Evolutionary conservation across 208 protist genomes (phyloP), one percentile per base, ranked within the genome.

Genomic region (Leishmania braziliensis): DNA sequence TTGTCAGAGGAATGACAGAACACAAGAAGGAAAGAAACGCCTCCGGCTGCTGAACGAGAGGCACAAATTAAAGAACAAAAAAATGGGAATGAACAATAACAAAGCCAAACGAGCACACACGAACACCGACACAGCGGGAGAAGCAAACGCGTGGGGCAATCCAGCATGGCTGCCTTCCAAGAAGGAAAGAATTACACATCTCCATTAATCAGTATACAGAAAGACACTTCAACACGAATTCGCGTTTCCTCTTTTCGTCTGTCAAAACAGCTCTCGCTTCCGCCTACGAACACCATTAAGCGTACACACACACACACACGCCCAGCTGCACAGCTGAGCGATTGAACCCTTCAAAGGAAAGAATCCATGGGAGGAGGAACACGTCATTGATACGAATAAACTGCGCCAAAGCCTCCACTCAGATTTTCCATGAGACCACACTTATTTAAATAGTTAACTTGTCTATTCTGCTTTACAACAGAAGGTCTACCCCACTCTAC

Each of bases 71-170:
- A 36, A 18, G 56, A 23, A 50, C 0, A 78, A 29, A 77, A 63
- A 84, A 51, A 14, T 69, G 62, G 65, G 53, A 54, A 48, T 1
- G 46, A 56, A 81, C 74, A 36, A 84, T 63, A 65, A 74, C 75
- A 78, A 60, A 69, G 80, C 48, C 0, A 79, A 48, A 78, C 65
- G 66, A 66, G 36, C 26, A 60, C 81, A n/a, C 74, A 48, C 50
- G 18, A 72, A 16, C 80, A 75, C 60, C 29, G 0, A 76, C 14
- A 39, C 43, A 6, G 43, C 43, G 43, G 43, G 43, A 66, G 48
- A 63, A 62, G 46, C 54, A 75, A 77, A 77, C 78, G 65, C 54
- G 62, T 83, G 50, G 69, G 58, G 66, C 43, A 86, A 69, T 46
- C 82, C 58, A 81, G 51, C 9, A 43, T 43, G 48, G 48, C 23